These are phyloP conservation scores for Pestalotiopsis sp. DNA, from an alignment of 2,329 filamentous ascomycete genomes.

Conservation along the genomic window DNA sequence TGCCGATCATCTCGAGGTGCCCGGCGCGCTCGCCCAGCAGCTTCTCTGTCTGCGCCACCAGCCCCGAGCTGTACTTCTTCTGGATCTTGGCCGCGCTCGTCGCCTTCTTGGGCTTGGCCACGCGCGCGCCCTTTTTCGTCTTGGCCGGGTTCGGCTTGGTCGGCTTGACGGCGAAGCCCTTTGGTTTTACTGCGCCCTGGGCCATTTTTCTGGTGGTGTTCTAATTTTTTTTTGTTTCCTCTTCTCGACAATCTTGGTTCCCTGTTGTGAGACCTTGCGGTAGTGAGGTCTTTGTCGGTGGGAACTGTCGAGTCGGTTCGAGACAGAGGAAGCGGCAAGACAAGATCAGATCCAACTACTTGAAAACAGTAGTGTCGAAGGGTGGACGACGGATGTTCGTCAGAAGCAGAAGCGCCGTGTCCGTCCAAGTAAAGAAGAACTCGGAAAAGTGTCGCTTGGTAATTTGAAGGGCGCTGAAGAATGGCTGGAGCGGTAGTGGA, in stretches of 20 bases:
- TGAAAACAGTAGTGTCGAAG: no score
- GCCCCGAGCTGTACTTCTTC: slow-evolving; percentile 57
- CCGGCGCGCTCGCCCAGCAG: slow-evolving; percentile 62
- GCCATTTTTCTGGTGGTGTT: background rate
- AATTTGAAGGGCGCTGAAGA: background rate
- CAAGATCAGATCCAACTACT: no score
- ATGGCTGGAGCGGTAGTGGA: background rate
- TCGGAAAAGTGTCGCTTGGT: no score
- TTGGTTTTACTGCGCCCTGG: slow-evolving; percentile 5
- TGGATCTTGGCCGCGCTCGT: slow-evolving; percentile 52
- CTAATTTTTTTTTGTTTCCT: background rate
- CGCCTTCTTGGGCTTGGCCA: slow-evolving; percentile 28
- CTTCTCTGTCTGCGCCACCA: slow-evolving; percentile 58
- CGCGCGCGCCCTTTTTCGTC: slow-evolving; percentile 38
- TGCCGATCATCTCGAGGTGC: slow-evolving; percentile 62
- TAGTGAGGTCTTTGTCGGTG: no score
- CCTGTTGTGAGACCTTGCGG: no score
- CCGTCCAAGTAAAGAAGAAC: no score
- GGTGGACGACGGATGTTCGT: no score
- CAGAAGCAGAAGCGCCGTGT: no score
- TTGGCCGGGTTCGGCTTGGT: slow-evolving; percentile 49
- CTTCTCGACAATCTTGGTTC: background rate
- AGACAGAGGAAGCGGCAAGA: no score
- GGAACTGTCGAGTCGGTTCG: no score
- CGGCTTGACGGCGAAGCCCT: slow-evolving; percentile 29